These are phyloP conservation scores for Candida albicans DNA, from an alignment of 1,139 yeast genomes.

Conservation along the genomic window DNA sequence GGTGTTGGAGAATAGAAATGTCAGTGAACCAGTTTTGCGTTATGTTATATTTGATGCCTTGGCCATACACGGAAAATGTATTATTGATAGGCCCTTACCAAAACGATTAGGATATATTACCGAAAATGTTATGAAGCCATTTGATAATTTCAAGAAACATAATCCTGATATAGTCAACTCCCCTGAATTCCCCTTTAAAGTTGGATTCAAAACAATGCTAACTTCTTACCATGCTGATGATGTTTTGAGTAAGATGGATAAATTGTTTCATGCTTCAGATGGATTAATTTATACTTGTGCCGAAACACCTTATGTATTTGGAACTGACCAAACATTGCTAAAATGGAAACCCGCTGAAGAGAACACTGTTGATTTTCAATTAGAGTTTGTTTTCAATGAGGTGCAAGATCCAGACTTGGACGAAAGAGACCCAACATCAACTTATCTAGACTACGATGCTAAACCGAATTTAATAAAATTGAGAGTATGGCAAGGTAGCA, in stretches of 20 bases:
- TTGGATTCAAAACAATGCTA: slow-evolving; percentile 85
- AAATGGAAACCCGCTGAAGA: slow-evolving; percentile 99
- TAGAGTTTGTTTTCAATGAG: slow-evolving; percentile 64
- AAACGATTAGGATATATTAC: slow-evolving; percentile 86
- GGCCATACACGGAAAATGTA: slow-evolving; percentile 72
- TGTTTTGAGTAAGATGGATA: slow-evolving; percentile 72
- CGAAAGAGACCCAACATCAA: slow-evolving; percentile 68
- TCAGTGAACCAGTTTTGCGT: slow-evolving; percentile 52
- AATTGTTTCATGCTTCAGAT: slow-evolving; percentile 84
- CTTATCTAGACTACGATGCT: slow-evolving; percentile 78
- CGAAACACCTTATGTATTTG: slow-evolving; percentile 80
- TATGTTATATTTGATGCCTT: slow-evolving; percentile 90
- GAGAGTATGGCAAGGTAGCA: slow-evolving; percentile 79
- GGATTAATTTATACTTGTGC: slow-evolving; percentile 94
- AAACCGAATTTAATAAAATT: slow-evolving; percentile 66
- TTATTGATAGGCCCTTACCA: slow-evolving; percentile 69
- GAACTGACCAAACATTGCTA: slow-evolving; percentile 78
- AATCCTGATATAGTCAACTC: slow-evolving; percentile 72
- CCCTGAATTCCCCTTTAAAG: slow-evolving; percentile 77
- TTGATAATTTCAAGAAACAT: slow-evolving; percentile 60
- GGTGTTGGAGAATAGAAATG: slow-evolving; percentile 55
- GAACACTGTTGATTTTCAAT: slow-evolving; percentile 85
- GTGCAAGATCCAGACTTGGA: slow-evolving; percentile 71
- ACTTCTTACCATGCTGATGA: slow-evolving; percentile 75
- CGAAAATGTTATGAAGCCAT: slow-evolving; percentile 81